phyloP scores from a whole-genome alignment of 768 basidiomycete genomes.

The Epithele typhae region DNA sequence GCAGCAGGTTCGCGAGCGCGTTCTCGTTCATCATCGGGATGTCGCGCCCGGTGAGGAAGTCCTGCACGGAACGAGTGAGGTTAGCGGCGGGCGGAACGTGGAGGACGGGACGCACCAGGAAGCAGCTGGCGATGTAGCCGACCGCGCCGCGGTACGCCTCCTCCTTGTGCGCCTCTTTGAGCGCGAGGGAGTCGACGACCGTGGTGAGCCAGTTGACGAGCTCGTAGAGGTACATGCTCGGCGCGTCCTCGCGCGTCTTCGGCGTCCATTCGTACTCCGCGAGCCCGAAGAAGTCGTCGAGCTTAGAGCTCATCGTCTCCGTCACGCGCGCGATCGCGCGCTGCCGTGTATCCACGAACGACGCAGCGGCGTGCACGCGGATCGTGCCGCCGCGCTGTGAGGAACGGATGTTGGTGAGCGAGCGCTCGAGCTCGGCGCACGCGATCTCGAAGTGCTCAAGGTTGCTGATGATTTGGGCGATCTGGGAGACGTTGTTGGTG shows the following conservation, averaged over 20 bases:
- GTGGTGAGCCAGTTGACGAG: conserved; percentile 96
- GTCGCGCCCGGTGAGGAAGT: conserved; percentile 72
- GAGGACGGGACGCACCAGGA: conserved; percentile 61
- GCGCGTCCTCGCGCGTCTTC: conserved; percentile 59
- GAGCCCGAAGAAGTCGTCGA: conserved; percentile 93
- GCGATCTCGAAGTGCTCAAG: conserved; percentile 87
- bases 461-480: conserved; percentile 90
- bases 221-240: conserved; percentile 94
- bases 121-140: conserved; percentile 79
- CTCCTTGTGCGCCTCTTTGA: conserved; percentile 84
- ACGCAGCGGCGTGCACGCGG: conserved; percentile 52
- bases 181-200: conserved; percentile 83
- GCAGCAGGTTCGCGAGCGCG: conserved; percentile 78
- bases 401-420: conserved; percentile 78
- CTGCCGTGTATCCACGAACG: conserved; percentile 67
- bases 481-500: conserved; percentile 81
- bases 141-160: conserved; percentile 87
- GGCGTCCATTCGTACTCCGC: conserved; percentile 96
- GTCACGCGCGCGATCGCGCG: conserved; percentile 75
- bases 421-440: conserved; percentile 79
- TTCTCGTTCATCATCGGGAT: conserved; percentile 83
- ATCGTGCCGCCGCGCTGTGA: conserved; percentile 82
- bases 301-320: conserved; percentile 80
- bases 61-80: conserved; percentile 37
- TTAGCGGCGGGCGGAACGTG: background rate